A percentile compares a stretch with the other conserved stretches of the same genome.
Conservation (phyloP, 2,329 filamentous ascomycete species). For the Domatiomyces globalis region DNA sequence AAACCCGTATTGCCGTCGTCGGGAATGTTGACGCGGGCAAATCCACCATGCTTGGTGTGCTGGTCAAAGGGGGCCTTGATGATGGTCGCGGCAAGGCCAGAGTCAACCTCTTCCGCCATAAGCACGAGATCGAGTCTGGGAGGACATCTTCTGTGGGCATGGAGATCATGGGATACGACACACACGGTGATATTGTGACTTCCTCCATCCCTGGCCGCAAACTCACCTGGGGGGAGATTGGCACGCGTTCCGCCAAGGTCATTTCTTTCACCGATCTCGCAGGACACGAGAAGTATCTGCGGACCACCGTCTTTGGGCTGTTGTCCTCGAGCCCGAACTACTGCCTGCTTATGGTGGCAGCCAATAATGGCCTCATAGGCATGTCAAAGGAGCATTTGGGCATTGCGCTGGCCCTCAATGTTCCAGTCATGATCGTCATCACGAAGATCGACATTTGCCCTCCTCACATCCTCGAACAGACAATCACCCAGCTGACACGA, state of each 20-base stretch:
- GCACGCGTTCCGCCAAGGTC: slow-evolving; percentile 83
- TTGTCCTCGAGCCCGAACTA: slow-evolving; percentile 93
- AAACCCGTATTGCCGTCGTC: slow-evolving; percentile 91
- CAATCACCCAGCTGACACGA: slow-evolving; percentile 75
- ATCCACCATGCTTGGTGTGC: slow-evolving; percentile 84
- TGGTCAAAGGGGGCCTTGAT: slow-evolving; percentile 90
- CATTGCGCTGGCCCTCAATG: slow-evolving; percentile 84
- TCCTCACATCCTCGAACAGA: slow-evolving; percentile 86
- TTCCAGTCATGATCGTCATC: slow-evolving; percentile 93
- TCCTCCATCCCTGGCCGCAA: slow-evolving; percentile 72
- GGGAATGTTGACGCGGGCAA: slow-evolving; percentile 97
- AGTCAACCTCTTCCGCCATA: slow-evolving; percentile 92
- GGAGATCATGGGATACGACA: slow-evolving; percentile 98
- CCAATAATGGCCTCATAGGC: slow-evolving; percentile 90
- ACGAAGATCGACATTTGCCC: slow-evolving; percentile 99
- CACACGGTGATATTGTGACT: slow-evolving; percentile 64
- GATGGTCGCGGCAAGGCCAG: slow-evolving; percentile 87
- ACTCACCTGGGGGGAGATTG: slow-evolving; percentile 95
- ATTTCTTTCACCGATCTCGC: slow-evolving; percentile 93
- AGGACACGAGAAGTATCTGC: slow-evolving; percentile 85
- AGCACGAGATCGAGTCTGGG: slow-evolving; percentile 93
- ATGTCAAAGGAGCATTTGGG: slow-evolving; percentile 98
- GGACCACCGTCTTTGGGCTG: slow-evolving; percentile 91
- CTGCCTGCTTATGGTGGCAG: slow-evolving; percentile 94
- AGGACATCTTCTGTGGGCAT: slow-evolving; percentile 93